These are phyloP conservation scores for Suillus discolor DNA, from an alignment of 768 basidiomycete genomes.

Conservation along the genomic window DNA sequence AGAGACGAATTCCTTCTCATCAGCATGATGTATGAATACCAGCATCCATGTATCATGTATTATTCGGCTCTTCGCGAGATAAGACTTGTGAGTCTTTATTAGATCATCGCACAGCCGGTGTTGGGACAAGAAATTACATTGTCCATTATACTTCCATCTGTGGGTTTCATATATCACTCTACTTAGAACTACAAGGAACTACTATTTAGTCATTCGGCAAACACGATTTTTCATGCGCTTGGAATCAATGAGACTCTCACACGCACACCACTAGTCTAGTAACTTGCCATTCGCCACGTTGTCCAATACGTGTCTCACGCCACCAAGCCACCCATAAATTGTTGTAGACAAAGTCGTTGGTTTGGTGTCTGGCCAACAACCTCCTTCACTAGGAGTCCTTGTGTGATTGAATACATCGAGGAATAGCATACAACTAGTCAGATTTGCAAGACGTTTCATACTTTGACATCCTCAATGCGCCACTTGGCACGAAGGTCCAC, in stretches of 20 bases:
- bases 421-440: background rate
- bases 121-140: background rate
- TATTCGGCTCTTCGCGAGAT: background rate
- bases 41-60: no score
- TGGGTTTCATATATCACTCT: background rate
- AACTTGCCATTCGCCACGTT: background rate
- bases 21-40: no score
- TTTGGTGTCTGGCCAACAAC: no score
- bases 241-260: background rate
- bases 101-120: background rate
- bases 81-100: background rate
- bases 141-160: background rate
- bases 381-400: background rate
- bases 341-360: background rate
- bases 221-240: background rate
- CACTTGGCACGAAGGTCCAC: slow-evolving; percentile 71
- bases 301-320: no score
- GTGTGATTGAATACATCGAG: background rate
- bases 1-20: no score
- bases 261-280: background rate
- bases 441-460: background rate
- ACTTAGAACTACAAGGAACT: background rate
- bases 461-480: slow-evolving; percentile 58
- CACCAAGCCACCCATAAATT: background rate
- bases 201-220: background rate